Conservation (phyloP, 176 grass and related monocot species). For the Rhynchospora breviuscula region DNA sequence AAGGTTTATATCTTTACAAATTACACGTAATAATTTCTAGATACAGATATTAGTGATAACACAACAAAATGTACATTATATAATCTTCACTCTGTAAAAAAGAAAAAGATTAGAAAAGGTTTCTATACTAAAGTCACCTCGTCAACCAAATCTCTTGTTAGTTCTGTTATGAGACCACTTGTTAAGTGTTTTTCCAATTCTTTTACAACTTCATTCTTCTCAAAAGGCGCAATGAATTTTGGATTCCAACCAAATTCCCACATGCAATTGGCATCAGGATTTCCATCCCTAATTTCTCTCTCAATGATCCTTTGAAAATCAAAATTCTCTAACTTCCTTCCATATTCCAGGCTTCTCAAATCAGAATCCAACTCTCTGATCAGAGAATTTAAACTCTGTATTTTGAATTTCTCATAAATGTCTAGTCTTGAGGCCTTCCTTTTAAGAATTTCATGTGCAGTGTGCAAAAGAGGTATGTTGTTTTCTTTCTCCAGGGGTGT, state of each 20-base stretch:
- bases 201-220: slow-evolving; percentile 45
- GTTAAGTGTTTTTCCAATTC: slow-evolving; percentile 71
- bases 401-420: neutral
- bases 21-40: neutral
- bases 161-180: slow-evolving; percentile 62
- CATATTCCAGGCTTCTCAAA: slow-evolving; percentile 40
- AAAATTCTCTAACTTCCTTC: slow-evolving; percentile 6
- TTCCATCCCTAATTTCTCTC: slow-evolving; percentile 45
- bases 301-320: slow-evolving; percentile 40
- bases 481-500: slow-evolving; percentile 40
- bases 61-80: neutral
- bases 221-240: slow-evolving; percentile 15
- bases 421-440: slow-evolving; percentile 55
- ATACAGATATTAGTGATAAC: neutral
- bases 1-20: neutral
- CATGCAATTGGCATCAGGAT: slow-evolving; percentile 64
- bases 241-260: slow-evolving; percentile 81
- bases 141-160: slow-evolving; percentile 57
- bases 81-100: neutral
- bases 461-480: slow-evolving; percentile 45
- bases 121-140: slow-evolving; percentile 9
- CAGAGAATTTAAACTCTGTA: slow-evolving; percentile 39
- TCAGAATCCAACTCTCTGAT: slow-evolving; percentile 70
- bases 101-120: neutral
- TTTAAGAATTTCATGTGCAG: slow-evolving; percentile 49